phyloP scores from a whole-genome alignment of 805 yeast species.

The Yamadazyma olivae region DNA sequence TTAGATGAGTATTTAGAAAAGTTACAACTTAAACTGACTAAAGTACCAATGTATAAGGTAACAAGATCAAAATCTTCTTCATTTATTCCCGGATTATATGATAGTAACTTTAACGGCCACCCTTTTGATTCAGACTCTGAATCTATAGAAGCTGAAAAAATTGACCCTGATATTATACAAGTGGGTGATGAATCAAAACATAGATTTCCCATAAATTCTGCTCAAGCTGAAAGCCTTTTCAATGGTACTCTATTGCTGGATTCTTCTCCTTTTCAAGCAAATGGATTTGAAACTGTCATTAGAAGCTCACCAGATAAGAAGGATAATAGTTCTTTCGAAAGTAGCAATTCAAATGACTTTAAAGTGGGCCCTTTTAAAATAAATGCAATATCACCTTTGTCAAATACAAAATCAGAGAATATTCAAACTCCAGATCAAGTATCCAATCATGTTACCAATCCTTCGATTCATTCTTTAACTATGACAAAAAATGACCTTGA shows the following conservation, averaged over 20 bases:
- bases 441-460: too few relatives aligned
- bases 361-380: constrained; percentile 2
- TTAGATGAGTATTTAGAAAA: too few relatives aligned
- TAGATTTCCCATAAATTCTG: constrained; percentile 4
- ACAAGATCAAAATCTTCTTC: constrained; percentile 7
- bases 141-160: too few relatives aligned
- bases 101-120: too few relatives aligned
- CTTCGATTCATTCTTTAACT: too few relatives aligned
- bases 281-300: constrained; percentile 7
- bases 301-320: constrained; percentile 1
- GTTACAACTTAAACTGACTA: too few relatives aligned
- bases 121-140: too few relatives aligned
- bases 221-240: constrained; percentile 15
- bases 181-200: too few relatives aligned
- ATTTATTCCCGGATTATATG: constrained; percentile 9
- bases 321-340: background rate
- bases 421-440: too few relatives aligned
- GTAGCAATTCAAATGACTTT: constrained; percentile 2
- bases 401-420: constrained; percentile 1
- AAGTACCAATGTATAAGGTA: too few relatives aligned
- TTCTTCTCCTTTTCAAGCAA: constrained; percentile 7
- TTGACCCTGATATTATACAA: too few relatives aligned
- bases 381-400: constrained; percentile 13
- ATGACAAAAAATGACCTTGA: too few relatives aligned
- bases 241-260: constrained; percentile 16